A percentile compares a stretch with the other conserved stretches of the same genome.
Evolutionary conservation across 495 filamentous ascomycete genomes (phyloP).

Genomic region (Articulospora tetracladia): DNA sequence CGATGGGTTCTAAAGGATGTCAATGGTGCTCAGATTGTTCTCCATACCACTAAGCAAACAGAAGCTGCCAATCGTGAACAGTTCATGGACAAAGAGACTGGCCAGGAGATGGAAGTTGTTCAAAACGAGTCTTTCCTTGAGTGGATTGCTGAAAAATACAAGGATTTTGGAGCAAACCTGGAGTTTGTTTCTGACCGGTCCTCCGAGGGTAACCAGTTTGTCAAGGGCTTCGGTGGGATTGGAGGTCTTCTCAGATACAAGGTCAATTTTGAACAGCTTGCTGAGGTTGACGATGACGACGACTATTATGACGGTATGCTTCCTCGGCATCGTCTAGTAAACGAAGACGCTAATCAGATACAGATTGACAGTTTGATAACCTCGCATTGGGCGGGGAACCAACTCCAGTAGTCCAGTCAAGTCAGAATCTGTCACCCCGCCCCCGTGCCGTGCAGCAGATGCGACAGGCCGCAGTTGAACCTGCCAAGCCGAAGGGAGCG

Average conservation of each 20-base stretch:
- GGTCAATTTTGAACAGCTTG: conserved; percentile 99
- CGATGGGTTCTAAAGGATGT: conserved; percentile 84
- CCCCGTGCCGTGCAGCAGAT: conserved; percentile 33
- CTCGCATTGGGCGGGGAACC: conserved; percentile 88
- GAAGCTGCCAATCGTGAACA: conserved; percentile 69
- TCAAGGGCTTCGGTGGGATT: conserved; percentile 98
- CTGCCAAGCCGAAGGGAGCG: conserved; percentile 22
- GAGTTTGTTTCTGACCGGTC: conserved; percentile 98
- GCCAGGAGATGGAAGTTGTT: conserved; percentile 92
- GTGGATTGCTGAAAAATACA: conserved; percentile 97
- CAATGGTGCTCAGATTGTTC: conserved; percentile 61
- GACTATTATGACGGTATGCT: conserved; percentile 91
- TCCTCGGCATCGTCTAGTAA: neutral
- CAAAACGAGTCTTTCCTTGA: conserved; percentile 89
- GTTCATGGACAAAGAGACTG: conserved; percentile 92
- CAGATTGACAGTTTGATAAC: conserved; percentile 89
- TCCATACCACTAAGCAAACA: conserved; percentile 87
- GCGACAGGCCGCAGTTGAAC: conserved; percentile 32
- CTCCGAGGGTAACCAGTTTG: conserved; percentile 98
- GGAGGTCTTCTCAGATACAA: conserved; percentile 97
- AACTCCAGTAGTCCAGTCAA: conserved; percentile 63
- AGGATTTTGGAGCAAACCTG: conserved; percentile 92
- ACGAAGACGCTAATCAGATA: conserved; percentile 20
- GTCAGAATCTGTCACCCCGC: conserved; percentile 33
- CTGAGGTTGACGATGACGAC: conserved; percentile 92